phyloP scores from a whole-genome alignment of 768 basidiomycete species.

The Chalciporus piperatus region DNA sequence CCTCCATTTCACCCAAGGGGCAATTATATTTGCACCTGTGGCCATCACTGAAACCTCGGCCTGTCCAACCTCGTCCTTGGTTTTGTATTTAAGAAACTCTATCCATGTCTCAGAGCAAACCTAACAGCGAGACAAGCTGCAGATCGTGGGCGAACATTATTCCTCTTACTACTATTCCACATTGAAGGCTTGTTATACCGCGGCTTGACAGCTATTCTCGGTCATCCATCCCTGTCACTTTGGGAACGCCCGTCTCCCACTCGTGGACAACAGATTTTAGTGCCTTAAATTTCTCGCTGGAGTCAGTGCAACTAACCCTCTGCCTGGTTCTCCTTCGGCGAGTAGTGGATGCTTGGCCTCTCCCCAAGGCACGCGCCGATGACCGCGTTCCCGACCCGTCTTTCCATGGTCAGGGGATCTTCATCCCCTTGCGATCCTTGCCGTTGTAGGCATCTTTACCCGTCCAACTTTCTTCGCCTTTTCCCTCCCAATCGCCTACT shows the following conservation, averaged over 20 bases:
- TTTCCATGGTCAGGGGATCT: conserved; percentile 12
- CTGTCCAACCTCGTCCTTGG: conserved; percentile 25
- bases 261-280: conserved; percentile 24
- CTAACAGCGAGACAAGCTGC: conserved; percentile 16
- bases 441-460: conserved; percentile 29
- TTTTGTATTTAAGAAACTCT: conserved; percentile 20
- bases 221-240: conserved; percentile 17
- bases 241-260: not conserved
- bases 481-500: conserved; percentile 23
- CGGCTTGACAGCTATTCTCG: conserved; percentile 30
- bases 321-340: conserved; percentile 28
- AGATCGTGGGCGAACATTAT: not conserved
- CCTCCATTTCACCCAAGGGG: no score
- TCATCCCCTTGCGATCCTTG: conserved; percentile 25
- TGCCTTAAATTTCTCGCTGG: conserved; percentile 27
- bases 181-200: conserved; percentile 32
- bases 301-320: conserved; percentile 30
- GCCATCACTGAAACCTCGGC: no score
- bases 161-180: conserved; percentile 23
- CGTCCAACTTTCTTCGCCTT: conserved; percentile 35
- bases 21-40: no score
- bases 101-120: not conserved
- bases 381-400: not conserved
- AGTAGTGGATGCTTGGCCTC: conserved; percentile 7
- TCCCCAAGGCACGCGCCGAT: not conserved